phyloP scores from a whole-genome alignment of 2,329 filamentous ascomycete species.

The Fusarium kyushuense region DNA sequence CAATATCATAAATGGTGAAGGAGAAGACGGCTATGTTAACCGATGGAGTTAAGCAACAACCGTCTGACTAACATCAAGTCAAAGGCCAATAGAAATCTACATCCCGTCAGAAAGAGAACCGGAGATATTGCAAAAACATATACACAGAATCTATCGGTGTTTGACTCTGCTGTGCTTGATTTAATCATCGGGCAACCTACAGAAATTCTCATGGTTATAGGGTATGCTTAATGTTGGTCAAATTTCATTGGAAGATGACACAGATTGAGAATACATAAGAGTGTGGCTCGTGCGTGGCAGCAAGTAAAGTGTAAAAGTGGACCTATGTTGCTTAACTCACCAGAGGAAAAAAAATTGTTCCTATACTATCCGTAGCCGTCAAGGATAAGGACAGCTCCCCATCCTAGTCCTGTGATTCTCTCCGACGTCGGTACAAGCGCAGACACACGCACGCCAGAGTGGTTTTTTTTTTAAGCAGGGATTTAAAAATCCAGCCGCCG shows the following conservation, averaged over 20 bases:
- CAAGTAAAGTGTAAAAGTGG: not conserved
- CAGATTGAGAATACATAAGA: too few species aligned
- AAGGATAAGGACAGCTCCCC: slow-evolving; percentile 17
- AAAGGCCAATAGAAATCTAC: too few species aligned
- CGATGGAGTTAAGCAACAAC: not conserved
- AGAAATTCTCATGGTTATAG: slow-evolving; percentile 6
- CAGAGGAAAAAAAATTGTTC: slow-evolving; percentile 28
- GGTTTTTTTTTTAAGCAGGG: slow-evolving; percentile 32
- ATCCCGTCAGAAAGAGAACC: too few species aligned
- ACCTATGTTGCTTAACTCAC: not conserved
- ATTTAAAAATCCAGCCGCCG: slow-evolving; percentile 28
- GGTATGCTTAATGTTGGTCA: slow-evolving; percentile 3
- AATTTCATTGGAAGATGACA: not conserved
- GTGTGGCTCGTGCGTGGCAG: slow-evolving; percentile 10
- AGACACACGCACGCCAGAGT: slow-evolving; percentile 28
- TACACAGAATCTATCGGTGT: not conserved
- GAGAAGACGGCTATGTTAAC: slow-evolving; percentile 13
- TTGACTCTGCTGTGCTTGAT: not conserved
- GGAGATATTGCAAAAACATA: too few species aligned
- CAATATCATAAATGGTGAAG: too few species aligned
- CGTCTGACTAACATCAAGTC: not conserved
- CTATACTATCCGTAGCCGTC: slow-evolving; percentile 3
- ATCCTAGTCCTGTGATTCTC: slow-evolving; percentile 27
- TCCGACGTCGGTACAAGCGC: slow-evolving; percentile 46
- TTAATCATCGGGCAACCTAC: not conserved